phyloP scores from a whole-genome alignment of 352 stramenopile species.

The Phytophthora pistaciae region DNA sequence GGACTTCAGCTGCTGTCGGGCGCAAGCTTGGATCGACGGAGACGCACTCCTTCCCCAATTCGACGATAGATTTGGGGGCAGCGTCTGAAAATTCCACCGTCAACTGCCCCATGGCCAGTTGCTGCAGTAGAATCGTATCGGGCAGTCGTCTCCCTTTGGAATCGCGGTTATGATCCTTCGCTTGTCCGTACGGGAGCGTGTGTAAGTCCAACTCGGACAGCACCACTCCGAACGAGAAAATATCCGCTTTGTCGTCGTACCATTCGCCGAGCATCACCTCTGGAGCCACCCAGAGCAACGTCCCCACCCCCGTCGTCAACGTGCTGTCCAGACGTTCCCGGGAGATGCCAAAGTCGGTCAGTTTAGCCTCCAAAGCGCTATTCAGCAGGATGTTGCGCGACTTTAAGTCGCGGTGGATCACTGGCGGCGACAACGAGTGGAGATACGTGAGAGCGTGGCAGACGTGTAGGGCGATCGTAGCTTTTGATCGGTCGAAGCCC shows the following conservation, averaged over 20 bases:
- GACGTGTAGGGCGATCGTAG: slow-evolving; percentile 35
- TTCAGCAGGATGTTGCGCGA: slow-evolving; percentile 56
- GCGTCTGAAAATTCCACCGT: slow-evolving; percentile 19
- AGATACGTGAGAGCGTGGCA: slow-evolving; percentile 12
- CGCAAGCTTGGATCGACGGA: slow-evolving; percentile 10
- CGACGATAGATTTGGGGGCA: slow-evolving; percentile 11
- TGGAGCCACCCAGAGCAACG: too few relatives aligned
- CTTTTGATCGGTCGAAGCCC: slow-evolving; percentile 13
- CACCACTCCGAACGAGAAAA: slow-evolving; percentile 38
- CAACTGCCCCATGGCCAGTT: slow-evolving; percentile 15
- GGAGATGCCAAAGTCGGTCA: slow-evolving; percentile 32
- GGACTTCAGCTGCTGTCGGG: slow-evolving; percentile 20
- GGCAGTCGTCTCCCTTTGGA: background rate
- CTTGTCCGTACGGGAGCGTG: slow-evolving; percentile 19
- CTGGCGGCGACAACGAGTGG: slow-evolving; percentile 4
- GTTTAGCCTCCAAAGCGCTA: slow-evolving; percentile 19
- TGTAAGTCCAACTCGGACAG: slow-evolving; percentile 12
- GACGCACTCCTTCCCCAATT: slow-evolving; percentile 21
- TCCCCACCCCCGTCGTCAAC: slow-evolving; percentile 27
- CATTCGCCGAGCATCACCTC: slow-evolving; percentile 25
- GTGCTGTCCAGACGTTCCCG: slow-evolving; percentile 8
- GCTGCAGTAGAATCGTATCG: slow-evolving; percentile 11
- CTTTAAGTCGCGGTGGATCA: slow-evolving; percentile 63
- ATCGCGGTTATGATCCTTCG: background rate
- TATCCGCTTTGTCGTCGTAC: slow-evolving; percentile 37